A percentile compares a stretch with the other conserved stretches of the same genome.
phyloP scores from a whole-genome alignment of 371 early-diverging fungal genomes.

The Mucor mucedo region DNA sequence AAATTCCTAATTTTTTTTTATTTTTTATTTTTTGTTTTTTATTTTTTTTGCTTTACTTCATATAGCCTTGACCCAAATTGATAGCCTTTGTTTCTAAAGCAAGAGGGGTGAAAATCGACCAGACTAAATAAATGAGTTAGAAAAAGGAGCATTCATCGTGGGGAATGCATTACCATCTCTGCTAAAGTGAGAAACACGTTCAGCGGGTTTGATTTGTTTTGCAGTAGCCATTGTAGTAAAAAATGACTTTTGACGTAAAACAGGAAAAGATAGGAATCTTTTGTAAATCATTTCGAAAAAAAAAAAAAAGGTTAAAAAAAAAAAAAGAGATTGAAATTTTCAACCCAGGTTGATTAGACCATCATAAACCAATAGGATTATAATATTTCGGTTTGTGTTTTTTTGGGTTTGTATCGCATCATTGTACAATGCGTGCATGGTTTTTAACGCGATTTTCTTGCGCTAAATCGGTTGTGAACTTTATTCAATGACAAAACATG shows the following conservation, averaged over 20 bases:
- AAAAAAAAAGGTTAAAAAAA: neutral
- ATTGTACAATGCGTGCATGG: no score
- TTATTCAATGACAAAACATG: no score
- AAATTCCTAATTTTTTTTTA: neutral
- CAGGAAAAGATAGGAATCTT: neutral
- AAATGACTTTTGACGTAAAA: conserved; percentile 1
- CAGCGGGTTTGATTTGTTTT: conserved; percentile 35
- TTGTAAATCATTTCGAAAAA: neutral
- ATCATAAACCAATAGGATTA: no score
- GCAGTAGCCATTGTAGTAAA: conserved; percentile 1
- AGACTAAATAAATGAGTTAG: conserved; percentile 57
- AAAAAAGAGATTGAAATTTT: neutral
- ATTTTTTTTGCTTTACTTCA: conserved; percentile 59
- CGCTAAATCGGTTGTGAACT: no score
- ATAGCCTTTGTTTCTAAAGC: conserved; percentile 86
- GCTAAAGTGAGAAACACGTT: conserved; percentile 48
- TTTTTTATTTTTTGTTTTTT: no score
- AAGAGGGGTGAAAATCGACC: conserved; percentile 92
- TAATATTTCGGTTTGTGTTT: no score
- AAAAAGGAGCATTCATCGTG: no score
- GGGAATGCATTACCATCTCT: conserved; percentile 41
- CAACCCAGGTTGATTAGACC: neutral
- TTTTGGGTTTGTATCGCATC: no score
- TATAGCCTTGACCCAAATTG: conserved; percentile 93
- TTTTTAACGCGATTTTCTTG: no score